These are phyloP conservation scores for Naganishia cerealis DNA, from an alignment of 1,284 basidiomycete genomes.

Conservation along the genomic window DNA sequence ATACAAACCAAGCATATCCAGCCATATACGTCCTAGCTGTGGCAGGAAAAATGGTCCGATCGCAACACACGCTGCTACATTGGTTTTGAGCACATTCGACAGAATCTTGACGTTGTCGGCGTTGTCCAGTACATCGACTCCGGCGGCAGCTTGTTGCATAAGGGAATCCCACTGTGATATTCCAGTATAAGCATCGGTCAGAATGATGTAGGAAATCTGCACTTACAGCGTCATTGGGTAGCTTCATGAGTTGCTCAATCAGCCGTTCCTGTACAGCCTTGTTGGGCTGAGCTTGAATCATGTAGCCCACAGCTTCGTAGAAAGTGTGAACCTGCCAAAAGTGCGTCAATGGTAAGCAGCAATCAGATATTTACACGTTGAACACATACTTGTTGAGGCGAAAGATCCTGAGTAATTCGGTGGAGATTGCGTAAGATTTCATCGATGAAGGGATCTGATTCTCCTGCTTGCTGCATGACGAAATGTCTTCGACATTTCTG, in stretches of 20 bases:
- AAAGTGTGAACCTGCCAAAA: constrained; percentile 75
- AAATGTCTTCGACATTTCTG: constrained; percentile 98
- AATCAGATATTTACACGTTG: neutral
- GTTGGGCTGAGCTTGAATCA: constrained; percentile 99
- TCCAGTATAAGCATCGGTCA: neutral
- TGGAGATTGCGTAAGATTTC: constrained; percentile 92
- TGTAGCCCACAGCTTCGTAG: constrained; percentile 97
- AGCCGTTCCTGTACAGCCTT: constrained; percentile 94
- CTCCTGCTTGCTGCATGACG: constrained; percentile 96
- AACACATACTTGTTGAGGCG: constrained; percentile 75
- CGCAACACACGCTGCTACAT: constrained; percentile 95
- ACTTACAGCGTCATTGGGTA: constrained; percentile 90
- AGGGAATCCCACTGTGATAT: constrained; percentile 83
- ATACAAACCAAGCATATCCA: constrained; percentile 98
- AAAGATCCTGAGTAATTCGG: constrained; percentile 91
- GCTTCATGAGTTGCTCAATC: constrained; percentile 92
- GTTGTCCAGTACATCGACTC: constrained; percentile 86
- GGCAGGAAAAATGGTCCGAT: constrained; percentile 97
- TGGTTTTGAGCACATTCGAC: constrained; percentile 96
- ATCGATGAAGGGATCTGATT: constrained; percentile 96
- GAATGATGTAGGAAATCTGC: constrained; percentile 1
- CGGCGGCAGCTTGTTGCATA: constrained; percentile 93
- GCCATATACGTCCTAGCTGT: constrained; percentile 91
- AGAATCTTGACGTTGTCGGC: constrained; percentile 96
- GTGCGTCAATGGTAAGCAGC: neutral